Base-by-base conservation (phyloP, 345 rosid genomes). In the Aethionema arabicum region DNA sequence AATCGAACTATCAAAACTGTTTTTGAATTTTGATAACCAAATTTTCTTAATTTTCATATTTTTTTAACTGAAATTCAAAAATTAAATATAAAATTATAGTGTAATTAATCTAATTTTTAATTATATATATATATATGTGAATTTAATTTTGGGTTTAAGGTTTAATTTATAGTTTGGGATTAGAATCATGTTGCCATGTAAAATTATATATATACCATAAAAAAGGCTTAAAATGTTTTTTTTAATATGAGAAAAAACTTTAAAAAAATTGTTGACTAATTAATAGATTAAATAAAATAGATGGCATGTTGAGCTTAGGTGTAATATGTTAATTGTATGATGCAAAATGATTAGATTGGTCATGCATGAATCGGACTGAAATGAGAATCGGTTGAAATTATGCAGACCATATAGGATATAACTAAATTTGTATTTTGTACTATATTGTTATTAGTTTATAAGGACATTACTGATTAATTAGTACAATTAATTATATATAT, bases 321-420 rank as follows among this genome's bases (percentile, higher is more conserved):
- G 27, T 21, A 21, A 21, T 21, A 44, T 56, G 49, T 59, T 59
- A 51, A 40, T 7, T 33, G 15, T 39, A 21, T 57, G 32, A 12
- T 43, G 16, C 47, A 29, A 52, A 52, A 33, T 43, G 16, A 59
- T 60, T 14, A 61, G 21, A 16, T 14, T 52, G 41, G 67, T 45
- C 56, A 52, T 60, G 52, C 60, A 68, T 68, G 49, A 52, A 68
- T 52, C 42, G 11, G 43, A 61, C 44, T 45, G 55, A 42, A 45
- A 59, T 36, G 12, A 51, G 39, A 35, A 46, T 45, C 53, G 61
- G 54, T 38, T 45, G 41, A 31, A 54, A 52, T 30, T 37, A 36
- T 44, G 35, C 48, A 52, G 55, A 68, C 49, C 48, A 52, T 30
- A 2, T 60, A 27, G 21, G 27, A 21, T 21, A 21, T 21, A 21